phyloP scores from a whole-genome alignment of 2,329 filamentous ascomycete species.

The Sclerotinia sclerotiorum region DNA sequence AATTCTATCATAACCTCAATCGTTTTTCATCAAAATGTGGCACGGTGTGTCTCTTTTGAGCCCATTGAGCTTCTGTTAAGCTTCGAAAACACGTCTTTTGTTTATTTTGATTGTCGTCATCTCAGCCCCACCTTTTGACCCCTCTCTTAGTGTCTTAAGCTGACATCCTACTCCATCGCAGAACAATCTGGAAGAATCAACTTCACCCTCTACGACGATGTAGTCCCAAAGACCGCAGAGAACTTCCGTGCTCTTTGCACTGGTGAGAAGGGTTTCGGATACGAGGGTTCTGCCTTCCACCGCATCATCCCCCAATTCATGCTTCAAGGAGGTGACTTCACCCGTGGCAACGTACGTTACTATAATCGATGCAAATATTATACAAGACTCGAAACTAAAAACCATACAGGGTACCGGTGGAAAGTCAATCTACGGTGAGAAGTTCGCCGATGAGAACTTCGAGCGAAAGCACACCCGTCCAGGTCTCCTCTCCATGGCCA shows the following conservation, averaged over 20 bases:
- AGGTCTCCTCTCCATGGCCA: constrained; percentile 90
- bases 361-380: constrained; percentile 26
- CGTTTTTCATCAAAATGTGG: neutral
- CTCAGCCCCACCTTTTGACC: constrained; percentile 23
- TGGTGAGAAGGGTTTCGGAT: constrained; percentile 77
- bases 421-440: constrained; percentile 93
- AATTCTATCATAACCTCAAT: neutral
- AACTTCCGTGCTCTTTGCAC: constrained; percentile 96
- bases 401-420: constrained; percentile 70
- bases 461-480: constrained; percentile 67
- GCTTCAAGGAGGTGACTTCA: constrained; percentile 96
- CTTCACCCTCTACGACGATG: constrained; percentile 75
- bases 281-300: constrained; percentile 83
- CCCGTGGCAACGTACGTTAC: constrained; percentile 76
- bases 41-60: neutral
- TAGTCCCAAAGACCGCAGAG: constrained; percentile 92
- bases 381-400: constrained; percentile 57
- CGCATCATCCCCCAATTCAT: constrained; percentile 92
- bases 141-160: constrained; percentile 26
- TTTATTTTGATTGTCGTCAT: constrained; percentile 31
- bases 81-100: constrained; percentile 19
- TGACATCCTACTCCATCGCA: constrained; percentile 35
- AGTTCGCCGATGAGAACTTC: constrained; percentile 96
- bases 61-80: constrained; percentile 20
- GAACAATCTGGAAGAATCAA: constrained; percentile 76